Conservation (phyloP, 805 yeast species). For the Candida easanensis region DNA sequence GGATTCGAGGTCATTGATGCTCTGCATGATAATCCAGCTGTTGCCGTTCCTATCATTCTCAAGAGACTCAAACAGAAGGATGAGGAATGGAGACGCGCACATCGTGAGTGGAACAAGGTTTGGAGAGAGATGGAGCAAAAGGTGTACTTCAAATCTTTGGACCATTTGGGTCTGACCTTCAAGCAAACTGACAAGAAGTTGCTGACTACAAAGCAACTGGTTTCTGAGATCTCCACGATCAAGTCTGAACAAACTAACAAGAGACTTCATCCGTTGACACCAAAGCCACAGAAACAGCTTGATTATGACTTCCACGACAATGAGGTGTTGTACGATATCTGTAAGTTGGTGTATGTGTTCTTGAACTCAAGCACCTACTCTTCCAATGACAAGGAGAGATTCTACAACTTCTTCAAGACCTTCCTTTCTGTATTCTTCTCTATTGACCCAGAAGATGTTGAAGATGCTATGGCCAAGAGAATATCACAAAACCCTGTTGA, state of each 20-base stretch:
- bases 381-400: conserved; percentile 72
- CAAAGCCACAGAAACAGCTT: conserved; percentile 77
- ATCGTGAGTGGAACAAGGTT: conserved; percentile 97
- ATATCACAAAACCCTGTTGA: conserved; percentile 18
- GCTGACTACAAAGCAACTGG: conserved; percentile 82
- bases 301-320: conserved; percentile 62
- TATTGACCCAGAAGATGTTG: conserved; percentile 47
- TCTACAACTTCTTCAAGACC: conserved; percentile 65
- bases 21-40: conserved; percentile 89
- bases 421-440: conserved; percentile 74
- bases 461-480: conserved; percentile 36
- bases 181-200: conserved; percentile 95
- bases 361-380: conserved; percentile 74
- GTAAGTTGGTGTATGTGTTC: conserved; percentile 63
- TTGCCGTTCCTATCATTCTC: conserved; percentile 91
- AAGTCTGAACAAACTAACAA: conserved; percentile 90
- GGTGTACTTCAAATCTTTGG: conserved; percentile 88
- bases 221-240: conserved; percentile 88
- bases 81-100: conserved; percentile 98
- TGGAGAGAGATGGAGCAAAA: conserved; percentile 99
- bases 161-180: conserved; percentile 92
- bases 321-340: conserved; percentile 70
- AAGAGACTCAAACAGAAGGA: conserved; percentile 94
- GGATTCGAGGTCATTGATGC: conserved; percentile 97
- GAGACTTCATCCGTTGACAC: conserved; percentile 80